A percentile compares a stretch with the other conserved stretches of the same genome.
Conservation (phyloP, 148 eudicot genomes). For the Fagopyrum esculentum region DNA sequence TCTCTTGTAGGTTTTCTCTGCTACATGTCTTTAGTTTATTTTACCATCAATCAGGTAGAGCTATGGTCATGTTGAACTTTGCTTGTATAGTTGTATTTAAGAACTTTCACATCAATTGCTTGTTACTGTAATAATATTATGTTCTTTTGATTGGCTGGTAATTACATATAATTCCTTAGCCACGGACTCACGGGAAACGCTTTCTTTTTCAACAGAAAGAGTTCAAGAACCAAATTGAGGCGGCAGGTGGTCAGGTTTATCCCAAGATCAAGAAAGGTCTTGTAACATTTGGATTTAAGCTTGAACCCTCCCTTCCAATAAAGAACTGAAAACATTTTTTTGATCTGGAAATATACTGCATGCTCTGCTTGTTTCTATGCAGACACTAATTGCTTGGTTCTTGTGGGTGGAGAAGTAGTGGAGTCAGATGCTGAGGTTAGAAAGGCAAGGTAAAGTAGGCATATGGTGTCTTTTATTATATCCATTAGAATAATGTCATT, state of each 20-base stretch:
- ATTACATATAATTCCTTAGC: not conserved
- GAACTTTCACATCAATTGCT: not conserved
- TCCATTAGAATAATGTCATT: slow-evolving; percentile 3
- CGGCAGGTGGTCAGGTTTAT: slow-evolving; percentile 72
- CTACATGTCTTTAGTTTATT: not conserved
- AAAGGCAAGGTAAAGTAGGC: slow-evolving; percentile 67
- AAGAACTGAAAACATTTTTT: not conserved
- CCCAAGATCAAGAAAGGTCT: slow-evolving; percentile 76
- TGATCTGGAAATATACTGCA: not conserved
- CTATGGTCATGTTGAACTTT: not conserved
- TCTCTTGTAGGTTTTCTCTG: slow-evolving; percentile 38
- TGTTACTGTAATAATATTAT: not conserved
- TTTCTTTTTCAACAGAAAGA: slow-evolving; percentile 41
- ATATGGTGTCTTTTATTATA: not conserved
- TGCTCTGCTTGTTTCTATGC: slow-evolving; percentile 14
- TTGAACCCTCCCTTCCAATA: not conserved
- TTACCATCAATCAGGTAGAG: not conserved
- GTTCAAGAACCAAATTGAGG: slow-evolving; percentile 61
- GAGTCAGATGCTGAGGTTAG: slow-evolving; percentile 57
- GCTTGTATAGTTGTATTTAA: not conserved
- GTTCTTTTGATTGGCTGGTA: not conserved
- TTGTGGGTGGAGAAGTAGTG: slow-evolving; percentile 33
- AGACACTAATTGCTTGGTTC: slow-evolving; percentile 83
- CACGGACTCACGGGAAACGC: not conserved
- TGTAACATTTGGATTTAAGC: not conserved